Evolutionary conservation across 2,329 filamentous ascomycete genomes (phyloP), one percentile per base, ranked within the genome.

Genomic region (Zasmidium angulare): DNA sequence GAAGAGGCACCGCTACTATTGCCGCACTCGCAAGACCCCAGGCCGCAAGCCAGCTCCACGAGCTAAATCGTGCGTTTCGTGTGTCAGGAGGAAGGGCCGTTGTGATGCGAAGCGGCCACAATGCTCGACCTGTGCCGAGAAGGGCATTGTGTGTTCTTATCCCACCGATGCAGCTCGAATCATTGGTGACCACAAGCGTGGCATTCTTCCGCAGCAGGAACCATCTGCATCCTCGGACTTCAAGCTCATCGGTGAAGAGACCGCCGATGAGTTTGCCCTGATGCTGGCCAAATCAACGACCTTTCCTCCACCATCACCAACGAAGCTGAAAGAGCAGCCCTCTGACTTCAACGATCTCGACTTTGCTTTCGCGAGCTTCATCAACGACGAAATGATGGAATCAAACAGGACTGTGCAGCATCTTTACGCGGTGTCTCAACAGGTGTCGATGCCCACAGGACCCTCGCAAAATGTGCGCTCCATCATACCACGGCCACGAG

Each of bases 1-100:
- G 59, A 79, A 77, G 64, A 75, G 77, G 68, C 77, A 79, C 70
- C 73, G 74, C 48, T 79, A 79, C 61, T 79, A 79, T 46, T 79
- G 77, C 63, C 76, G 77, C 20, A 76, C 76, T 66, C 69, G 75
- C 61, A 72, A 43, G 14, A 29, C 26, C 4, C 14, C n/a, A 3
- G 36, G 36, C 36, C 36, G 36, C 12, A 43, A 43, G 36, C 12
- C n/a, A 14, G 4, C n/a, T 17, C 36, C 36, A 43, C 11, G 36
- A 17, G 36, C 36, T 19, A 7, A 63, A 36, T 77, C 77, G 50
- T 79, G 77, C 65, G 55, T 73, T 19, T 64, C 69, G 36, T 79
- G 77, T 65, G 74, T 70, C 2, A 72, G 60, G 66, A 63, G 60
- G 1, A 79, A 79, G 66, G 65, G 68, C 14, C 73, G 74, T 24